phyloP scores from a whole-genome alignment of 2,329 filamentous ascomycete species.

The Calonectria fujianensis region DNA sequence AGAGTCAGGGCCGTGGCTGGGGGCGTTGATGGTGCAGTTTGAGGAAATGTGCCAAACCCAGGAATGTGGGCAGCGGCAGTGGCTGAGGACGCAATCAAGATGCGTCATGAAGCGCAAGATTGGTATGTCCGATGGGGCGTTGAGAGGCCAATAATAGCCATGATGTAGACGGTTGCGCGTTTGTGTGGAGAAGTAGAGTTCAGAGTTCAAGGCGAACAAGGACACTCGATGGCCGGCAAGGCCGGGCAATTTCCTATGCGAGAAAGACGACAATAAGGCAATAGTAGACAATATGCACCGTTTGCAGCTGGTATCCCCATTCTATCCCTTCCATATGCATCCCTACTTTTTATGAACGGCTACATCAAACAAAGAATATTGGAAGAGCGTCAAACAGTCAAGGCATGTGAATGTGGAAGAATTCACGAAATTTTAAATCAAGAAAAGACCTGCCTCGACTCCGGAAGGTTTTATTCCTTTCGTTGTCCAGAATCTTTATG shows the following conservation, averaged over 20 bases:
- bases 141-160: constrained; percentile 15
- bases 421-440: background rate
- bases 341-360: constrained; percentile 11
- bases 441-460: background rate
- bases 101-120: constrained; percentile 9
- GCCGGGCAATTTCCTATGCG: constrained; percentile 7
- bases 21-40: background rate
- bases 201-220: constrained; percentile 19
- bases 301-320: background rate
- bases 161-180: constrained; percentile 13
- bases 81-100: constrained; percentile 24
- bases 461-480: constrained; percentile 3
- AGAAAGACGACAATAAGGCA: background rate
- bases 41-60: background rate
- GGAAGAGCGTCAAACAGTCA: background rate
- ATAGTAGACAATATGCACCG: background rate
- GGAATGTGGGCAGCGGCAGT: constrained; percentile 18
- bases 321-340: background rate
- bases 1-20: background rate
- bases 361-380: background rate
- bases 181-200: constrained; percentile 21
- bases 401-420: too few species aligned
- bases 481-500: background rate
- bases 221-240: constrained; percentile 16
- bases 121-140: constrained; percentile 31